Percentiles rank a stretch among this genome's conserved stretches.
phyloP scores from a whole-genome alignment of 2,329 filamentous ascomycete genomes.

The Fusarium anthophilum region DNA sequence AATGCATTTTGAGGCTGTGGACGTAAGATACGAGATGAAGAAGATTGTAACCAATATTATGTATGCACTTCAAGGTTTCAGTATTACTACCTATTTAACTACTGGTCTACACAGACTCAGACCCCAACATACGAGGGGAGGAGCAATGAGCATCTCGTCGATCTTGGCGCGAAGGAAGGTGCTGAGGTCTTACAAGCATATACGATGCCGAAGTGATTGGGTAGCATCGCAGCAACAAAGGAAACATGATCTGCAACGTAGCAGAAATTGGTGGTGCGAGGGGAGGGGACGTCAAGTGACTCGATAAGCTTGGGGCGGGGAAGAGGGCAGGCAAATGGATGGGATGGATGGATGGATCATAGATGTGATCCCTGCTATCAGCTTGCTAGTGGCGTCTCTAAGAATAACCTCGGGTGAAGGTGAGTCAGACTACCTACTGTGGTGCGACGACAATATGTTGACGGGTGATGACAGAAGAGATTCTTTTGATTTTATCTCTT shows the following conservation, averaged over 20 bases:
- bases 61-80: background rate
- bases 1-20: constrained; percentile 21
- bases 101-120: constrained; percentile 1
- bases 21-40: background rate
- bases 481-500: background rate
- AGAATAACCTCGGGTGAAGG: background rate
- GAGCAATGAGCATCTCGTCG: background rate
- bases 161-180: constrained; percentile 1
- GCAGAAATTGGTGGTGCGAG: constrained; percentile 5
- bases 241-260: constrained; percentile 30
- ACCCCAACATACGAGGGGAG: background rate
- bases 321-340: background rate
- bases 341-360: background rate
- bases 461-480: background rate
- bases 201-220: constrained; percentile 8
- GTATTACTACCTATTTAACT: background rate
- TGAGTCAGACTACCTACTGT: background rate
- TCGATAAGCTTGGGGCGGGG: constrained; percentile 8
- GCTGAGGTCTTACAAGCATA: background rate
- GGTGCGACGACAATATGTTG: background rate
- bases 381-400: background rate
- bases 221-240: constrained; percentile 19
- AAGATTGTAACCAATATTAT: too few species aligned
- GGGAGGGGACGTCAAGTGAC: background rate
- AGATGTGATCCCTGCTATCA: background rate